Conservation (phyloP, 345 rosid genomes). For the Tarenaya hassleriana region DNA sequence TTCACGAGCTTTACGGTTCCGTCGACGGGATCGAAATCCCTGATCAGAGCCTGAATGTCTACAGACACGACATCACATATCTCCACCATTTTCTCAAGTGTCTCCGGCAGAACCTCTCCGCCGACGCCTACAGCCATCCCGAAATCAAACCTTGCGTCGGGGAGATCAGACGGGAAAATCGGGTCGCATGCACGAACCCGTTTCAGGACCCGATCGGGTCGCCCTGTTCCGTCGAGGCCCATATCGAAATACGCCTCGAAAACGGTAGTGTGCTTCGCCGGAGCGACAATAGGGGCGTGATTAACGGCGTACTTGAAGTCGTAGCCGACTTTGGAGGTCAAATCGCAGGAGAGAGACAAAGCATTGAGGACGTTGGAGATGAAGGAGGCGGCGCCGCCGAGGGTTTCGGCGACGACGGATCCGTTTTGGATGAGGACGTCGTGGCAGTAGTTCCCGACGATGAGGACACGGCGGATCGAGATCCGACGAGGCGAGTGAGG, state of each 20-base stretch:
- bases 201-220: conserved; percentile 62
- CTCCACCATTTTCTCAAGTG: conserved; percentile 74
- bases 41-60: conserved; percentile 79
- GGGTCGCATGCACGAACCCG: conserved; percentile 68
- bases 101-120: conserved; percentile 83
- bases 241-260: conserved; percentile 77
- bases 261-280: conserved; percentile 50
- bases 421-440: conserved; percentile 65
- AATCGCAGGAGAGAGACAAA: conserved; percentile 43
- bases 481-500: conserved; percentile 18
- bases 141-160: conserved; percentile 42
- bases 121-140: conserved; percentile 98
- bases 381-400: conserved; percentile 96
- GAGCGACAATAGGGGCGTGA: conserved; percentile 38
- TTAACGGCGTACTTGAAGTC: conserved; percentile 56
- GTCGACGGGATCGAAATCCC: conserved; percentile 50
- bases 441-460: conserved; percentile 92
- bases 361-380: conserved; percentile 55
- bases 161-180: conserved; percentile 63
- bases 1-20: conserved; percentile 65
- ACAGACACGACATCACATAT: conserved; percentile 63
- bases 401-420: conserved; percentile 58
- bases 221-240: conserved; percentile 28
- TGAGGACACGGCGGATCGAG: conserved; percentile 41
- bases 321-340: conserved; percentile 63